Evolutionary conservation across 1,284 basidiomycete genomes (phyloP).

Genomic region (Fomitiporia mediterranea): DNA sequence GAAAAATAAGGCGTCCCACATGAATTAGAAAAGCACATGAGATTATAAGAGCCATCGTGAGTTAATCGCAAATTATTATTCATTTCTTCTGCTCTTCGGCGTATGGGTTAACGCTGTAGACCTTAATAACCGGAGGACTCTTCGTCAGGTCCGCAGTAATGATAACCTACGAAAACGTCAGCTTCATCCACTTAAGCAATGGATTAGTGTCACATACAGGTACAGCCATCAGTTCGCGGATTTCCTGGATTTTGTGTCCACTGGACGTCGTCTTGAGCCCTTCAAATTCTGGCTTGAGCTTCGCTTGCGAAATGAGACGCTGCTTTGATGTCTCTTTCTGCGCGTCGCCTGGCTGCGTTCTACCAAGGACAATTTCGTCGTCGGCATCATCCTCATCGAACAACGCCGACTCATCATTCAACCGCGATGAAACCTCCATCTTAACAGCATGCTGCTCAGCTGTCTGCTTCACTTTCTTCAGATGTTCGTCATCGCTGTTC

Average conservation of each 20-base stretch:
- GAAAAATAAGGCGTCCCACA: background rate
- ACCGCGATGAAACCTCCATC: constrained; percentile 79
- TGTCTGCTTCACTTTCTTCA: constrained; percentile 87
- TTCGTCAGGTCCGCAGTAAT: constrained; percentile 91
- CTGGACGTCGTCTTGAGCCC: constrained; percentile 65
- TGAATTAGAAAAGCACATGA: constrained; percentile 12
- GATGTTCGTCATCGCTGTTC: constrained; percentile 89
- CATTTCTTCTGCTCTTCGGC: constrained; percentile 34
- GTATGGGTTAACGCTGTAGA: constrained; percentile 85
- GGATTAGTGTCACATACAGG: constrained; percentile 54
- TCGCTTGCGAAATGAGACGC: constrained; percentile 69
- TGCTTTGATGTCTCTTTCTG: constrained; percentile 64
- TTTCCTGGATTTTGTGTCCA: constrained; percentile 90
- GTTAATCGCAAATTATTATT: background rate
- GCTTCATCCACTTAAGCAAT: constrained; percentile 18
- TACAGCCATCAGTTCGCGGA: constrained; percentile 84
- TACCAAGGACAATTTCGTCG: constrained; percentile 75
- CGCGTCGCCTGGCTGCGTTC: constrained; percentile 42
- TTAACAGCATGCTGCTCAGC: constrained; percentile 79
- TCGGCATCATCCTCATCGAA: constrained; percentile 84
- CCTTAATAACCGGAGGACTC: constrained; percentile 91
- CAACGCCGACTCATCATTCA: constrained; percentile 81
- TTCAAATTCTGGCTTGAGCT: constrained; percentile 71
- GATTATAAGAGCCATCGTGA: background rate
- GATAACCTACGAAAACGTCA: constrained; percentile 58